A percentile compares a stretch with the other conserved stretches of the same genome.
These are phyloP conservation scores for Sanghuangporus sanghuang DNA, from an alignment of 1,284 basidiomycete species.

Conservation along the genomic window DNA sequence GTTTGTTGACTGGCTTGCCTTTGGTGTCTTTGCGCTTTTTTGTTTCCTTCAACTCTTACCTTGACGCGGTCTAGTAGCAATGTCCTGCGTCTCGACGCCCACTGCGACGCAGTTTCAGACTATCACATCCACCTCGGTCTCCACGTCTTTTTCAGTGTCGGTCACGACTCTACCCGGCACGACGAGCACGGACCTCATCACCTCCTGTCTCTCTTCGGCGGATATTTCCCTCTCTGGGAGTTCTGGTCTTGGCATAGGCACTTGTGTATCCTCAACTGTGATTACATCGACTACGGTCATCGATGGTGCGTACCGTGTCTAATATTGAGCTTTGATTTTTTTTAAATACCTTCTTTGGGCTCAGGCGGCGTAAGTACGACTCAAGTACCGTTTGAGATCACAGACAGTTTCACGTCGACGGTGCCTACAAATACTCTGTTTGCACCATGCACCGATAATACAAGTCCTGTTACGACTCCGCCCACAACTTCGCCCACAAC, in stretches of 20 bases:
- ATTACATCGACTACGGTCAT: slow-evolving; percentile 28
- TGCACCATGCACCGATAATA: slow-evolving; percentile 25
- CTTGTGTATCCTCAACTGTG: slow-evolving; percentile 25
- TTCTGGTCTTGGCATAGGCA: slow-evolving; percentile 17
- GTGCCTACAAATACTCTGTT: slow-evolving; percentile 37
- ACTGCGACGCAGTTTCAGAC: slow-evolving; percentile 35
- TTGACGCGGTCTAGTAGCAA: neutral
- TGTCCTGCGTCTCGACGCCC: slow-evolving; percentile 29
- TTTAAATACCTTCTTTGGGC: too few relatives aligned
- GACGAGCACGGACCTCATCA: slow-evolving; percentile 26
- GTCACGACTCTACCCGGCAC: slow-evolving; percentile 24
- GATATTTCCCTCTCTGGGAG: slow-evolving; percentile 15
- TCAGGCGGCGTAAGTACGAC: slow-evolving; percentile 29
- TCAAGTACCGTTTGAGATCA: slow-evolving; percentile 33
- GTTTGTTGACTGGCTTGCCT: too few relatives aligned
- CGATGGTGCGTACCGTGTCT: slow-evolving; percentile 27
- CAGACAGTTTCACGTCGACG: slow-evolving; percentile 26
- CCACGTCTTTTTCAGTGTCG: slow-evolving; percentile 32
- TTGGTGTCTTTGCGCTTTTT: neutral
- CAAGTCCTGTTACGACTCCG: slow-evolving; percentile 2
- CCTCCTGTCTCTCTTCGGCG: slow-evolving; percentile 29
- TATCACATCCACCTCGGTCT: slow-evolving; percentile 27
- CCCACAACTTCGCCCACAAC: slow-evolving; percentile 2
- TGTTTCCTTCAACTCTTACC: neutral
- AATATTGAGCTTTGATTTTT: neutral